These are phyloP conservation scores for Saccharomyces paradoxus DNA, from an alignment of 805 yeast genomes.

Conservation along the genomic window DNA sequence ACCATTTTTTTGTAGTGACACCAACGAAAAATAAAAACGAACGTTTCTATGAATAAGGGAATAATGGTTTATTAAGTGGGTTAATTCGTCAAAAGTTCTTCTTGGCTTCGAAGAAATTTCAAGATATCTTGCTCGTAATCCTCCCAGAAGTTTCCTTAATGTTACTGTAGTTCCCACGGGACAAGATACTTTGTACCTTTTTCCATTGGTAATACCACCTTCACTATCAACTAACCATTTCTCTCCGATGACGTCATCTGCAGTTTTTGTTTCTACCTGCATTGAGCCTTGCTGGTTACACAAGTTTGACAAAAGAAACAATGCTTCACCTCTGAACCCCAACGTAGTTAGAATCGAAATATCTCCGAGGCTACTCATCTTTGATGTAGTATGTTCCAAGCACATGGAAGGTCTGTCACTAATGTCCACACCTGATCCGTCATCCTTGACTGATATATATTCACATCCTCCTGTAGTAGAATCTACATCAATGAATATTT, in stretches of 20 bases:
- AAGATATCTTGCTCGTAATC: conserved; percentile 30
- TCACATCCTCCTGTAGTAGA: conserved; percentile 32
- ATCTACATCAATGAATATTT: conserved; percentile 34
- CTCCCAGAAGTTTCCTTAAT: conserved; percentile 27
- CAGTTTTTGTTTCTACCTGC: conserved; percentile 28
- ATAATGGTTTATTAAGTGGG: conserved; percentile 25
- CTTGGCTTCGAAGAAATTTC: conserved; percentile 23
- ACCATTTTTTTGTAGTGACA: conserved; percentile 16
- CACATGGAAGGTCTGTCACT: conserved; percentile 32
- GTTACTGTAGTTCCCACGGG: conserved; percentile 33
- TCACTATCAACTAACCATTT: conserved; percentile 30
- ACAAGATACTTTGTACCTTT: conserved; percentile 19
- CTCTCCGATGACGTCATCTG: conserved; percentile 27
- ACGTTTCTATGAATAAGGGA: conserved; percentile 26
- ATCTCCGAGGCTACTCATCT: conserved; percentile 28
- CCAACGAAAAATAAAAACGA: conserved; percentile 25
- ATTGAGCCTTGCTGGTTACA: conserved; percentile 19
- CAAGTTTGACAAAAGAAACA: conserved; percentile 32
- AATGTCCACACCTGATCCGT: conserved; percentile 33
- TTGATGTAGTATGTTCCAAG: conserved; percentile 37
- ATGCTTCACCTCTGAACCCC: conserved; percentile 47
- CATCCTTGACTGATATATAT: conserved; percentile 31
- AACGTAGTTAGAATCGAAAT: conserved; percentile 27
- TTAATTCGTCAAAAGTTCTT: conserved; percentile 20
- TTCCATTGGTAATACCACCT: conserved; percentile 21